A percentile compares a stretch with the other conserved stretches of the same genome.
These are phyloP conservation scores for Colletotrichum noveboracense DNA, from an alignment of 2,329 filamentous ascomycete genomes.

Conservation along the genomic window DNA sequence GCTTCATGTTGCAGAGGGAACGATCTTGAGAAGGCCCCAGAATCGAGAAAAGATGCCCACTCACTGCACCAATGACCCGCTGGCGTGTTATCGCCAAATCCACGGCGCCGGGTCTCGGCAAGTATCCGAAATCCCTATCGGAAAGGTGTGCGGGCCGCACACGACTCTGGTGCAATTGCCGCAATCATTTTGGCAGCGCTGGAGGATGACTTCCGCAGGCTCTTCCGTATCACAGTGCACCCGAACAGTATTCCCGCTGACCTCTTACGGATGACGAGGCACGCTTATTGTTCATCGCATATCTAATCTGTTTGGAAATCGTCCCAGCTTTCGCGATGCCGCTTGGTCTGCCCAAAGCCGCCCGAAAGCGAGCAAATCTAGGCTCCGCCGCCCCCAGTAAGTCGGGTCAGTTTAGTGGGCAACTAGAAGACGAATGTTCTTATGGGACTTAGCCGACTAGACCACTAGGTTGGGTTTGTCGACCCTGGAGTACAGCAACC, in stretches of 20 bases:
- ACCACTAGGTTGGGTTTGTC: not conserved
- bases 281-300: not conserved
- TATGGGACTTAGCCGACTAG: not conserved
- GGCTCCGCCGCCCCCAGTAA: not conserved
- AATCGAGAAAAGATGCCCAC: not conserved
- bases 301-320: not conserved
- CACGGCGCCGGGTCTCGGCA: not conserved
- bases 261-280: not conserved
- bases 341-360: not conserved
- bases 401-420: not conserved
- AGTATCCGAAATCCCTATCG: conserved; percentile 14
- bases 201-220: not conserved
- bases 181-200: not conserved
- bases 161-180: not conserved
- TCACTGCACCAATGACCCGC: not conserved
- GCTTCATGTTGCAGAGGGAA: not conserved
- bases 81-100: not conserved
- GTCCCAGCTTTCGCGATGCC: not conserved
- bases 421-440: not conserved
- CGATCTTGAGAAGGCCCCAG: not conserved
- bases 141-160: conserved; percentile 7
- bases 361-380: not conserved
- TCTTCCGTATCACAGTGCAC: conserved; percentile 13
- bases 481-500: not conserved
- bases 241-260: conserved; percentile 1